phyloP scores from a whole-genome alignment of 2,329 filamentous ascomycete species.

The Stagonosporopsis vannaccii region DNA sequence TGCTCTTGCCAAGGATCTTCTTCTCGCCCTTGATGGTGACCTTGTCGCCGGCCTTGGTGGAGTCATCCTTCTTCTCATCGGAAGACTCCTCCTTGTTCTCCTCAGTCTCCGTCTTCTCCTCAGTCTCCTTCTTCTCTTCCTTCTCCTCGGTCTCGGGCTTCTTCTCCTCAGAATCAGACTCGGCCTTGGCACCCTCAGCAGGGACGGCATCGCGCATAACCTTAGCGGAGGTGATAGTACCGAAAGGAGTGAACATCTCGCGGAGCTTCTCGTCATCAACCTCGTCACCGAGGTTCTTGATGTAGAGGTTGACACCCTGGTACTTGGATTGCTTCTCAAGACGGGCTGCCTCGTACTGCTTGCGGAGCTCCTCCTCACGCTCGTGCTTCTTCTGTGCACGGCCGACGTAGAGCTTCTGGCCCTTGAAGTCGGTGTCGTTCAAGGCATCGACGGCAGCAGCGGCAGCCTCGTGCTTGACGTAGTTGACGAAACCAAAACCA shows the following conservation, averaged over 20 bases:
- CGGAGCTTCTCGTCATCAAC: constrained; percentile 98
- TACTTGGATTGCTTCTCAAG: constrained; percentile 99
- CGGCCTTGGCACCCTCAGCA: constrained; percentile 57
- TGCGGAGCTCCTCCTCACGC: constrained; percentile 98
- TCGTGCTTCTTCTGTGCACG: constrained; percentile 99
- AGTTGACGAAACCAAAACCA: constrained; percentile 97
- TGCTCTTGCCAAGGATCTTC: constrained; percentile 90
- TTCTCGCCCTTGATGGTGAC: constrained; percentile 65
- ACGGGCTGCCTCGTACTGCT: constrained; percentile 96
- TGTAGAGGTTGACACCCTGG: constrained; percentile 98
- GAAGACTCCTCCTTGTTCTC: constrained; percentile 63
- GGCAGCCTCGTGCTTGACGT: constrained; percentile 87
- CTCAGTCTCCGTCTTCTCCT: constrained; percentile 64
- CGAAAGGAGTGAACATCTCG: constrained; percentile 88
- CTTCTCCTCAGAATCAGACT: constrained; percentile 55
- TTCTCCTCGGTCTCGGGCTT: constrained; percentile 57
- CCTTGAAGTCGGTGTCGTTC: constrained; percentile 89
- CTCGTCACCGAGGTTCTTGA: constrained; percentile 98
- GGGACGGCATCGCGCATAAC: constrained; percentile 88
- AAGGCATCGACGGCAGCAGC: constrained; percentile 87
- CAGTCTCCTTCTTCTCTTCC: constrained; percentile 63
- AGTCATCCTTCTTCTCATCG: constrained; percentile 64
- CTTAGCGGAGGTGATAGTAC: constrained; percentile 97
- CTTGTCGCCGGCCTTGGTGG: constrained; percentile 60
- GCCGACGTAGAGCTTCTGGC: constrained; percentile 96